These are phyloP conservation scores for Colletotrichum gigasporum DNA, from an alignment of 2,329 filamentous ascomycete genomes.

Conservation along the genomic window DNA sequence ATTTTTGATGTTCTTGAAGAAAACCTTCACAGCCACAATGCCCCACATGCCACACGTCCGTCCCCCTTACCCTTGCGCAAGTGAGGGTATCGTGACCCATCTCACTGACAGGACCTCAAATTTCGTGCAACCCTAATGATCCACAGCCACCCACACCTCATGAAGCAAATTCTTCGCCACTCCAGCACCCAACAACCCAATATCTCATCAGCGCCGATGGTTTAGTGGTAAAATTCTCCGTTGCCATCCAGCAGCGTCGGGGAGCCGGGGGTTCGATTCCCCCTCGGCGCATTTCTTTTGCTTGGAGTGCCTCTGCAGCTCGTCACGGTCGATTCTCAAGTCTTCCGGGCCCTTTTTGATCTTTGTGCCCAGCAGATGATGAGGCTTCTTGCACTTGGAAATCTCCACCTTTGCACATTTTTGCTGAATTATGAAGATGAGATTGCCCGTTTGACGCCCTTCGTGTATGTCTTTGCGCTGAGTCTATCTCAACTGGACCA, in stretches of 20 bases:
- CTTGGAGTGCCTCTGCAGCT: too few relatives aligned
- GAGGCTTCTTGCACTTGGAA: too few relatives aligned
- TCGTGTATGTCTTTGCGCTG: too few relatives aligned
- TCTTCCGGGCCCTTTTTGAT: too few relatives aligned
- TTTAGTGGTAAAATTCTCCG: conserved; percentile 26
- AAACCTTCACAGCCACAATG: too few relatives aligned
- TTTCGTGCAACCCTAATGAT: not conserved
- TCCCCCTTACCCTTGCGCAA: not conserved
- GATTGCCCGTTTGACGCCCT: too few relatives aligned
- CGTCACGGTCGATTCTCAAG: too few relatives aligned
- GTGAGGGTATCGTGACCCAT: conserved; percentile 11
- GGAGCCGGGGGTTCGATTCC: conserved; percentile 23
- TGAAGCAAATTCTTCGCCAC: rapidly evolving
- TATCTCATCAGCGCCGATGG: conserved; percentile 6
- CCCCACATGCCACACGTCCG: not conserved
- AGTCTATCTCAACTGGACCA: too few relatives aligned
- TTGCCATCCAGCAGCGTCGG: conserved; percentile 19
- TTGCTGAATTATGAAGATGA: too few relatives aligned
- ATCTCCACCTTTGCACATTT: too few relatives aligned
- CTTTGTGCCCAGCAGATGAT: too few relatives aligned
- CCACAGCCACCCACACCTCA: not conserved
- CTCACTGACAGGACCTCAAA: not conserved
- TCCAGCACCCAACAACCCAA: not conserved
- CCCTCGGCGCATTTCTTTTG: conserved; percentile 8
- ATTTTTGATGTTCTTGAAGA: not conserved